Conservation (phyloP, 305 asterid genomes). For the Rubia balearica region DNA sequence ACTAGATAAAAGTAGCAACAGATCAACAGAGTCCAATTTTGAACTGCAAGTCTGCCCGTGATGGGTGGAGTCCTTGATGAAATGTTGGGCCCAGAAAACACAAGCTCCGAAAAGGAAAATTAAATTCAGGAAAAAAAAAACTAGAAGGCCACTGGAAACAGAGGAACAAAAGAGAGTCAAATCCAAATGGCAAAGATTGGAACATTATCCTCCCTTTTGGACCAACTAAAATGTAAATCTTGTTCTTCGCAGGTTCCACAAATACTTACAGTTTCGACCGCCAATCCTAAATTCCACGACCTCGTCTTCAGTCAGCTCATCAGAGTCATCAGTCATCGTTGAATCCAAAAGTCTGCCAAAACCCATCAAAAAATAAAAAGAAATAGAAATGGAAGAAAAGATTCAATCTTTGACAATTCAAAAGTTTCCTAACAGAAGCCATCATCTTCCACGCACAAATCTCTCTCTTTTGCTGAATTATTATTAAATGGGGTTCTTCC, state of each 20-base stretch:
- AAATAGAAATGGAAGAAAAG: background rate
- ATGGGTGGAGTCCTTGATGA: background rate
- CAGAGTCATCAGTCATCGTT: background rate
- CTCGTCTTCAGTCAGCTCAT: background rate
- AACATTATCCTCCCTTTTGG: slow-evolving; percentile 5
- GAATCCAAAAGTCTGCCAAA: background rate
- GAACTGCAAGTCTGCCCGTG: background rate
- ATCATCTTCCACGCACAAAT: background rate
- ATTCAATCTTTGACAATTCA: slow-evolving; percentile 16
- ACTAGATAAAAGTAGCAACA: too few relatives aligned
- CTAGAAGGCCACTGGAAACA: background rate
- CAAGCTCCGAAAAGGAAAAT: background rate
- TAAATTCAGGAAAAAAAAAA: background rate
- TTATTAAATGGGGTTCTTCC: slow-evolving; percentile 3
- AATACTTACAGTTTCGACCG: background rate
- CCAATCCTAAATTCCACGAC: slow-evolving; percentile 5
- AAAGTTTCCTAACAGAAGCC: background rate
- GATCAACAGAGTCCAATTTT: too few relatives aligned
- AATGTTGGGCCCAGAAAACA: background rate
- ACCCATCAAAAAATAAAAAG: background rate
- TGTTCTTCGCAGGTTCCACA: background rate
- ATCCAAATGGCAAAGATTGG: background rate
- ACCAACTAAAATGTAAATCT: background rate
- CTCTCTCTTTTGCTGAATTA: background rate
- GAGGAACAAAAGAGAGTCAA: background rate